Evolutionary conservation across 495 filamentous ascomycete genomes (phyloP), one percentile per base, ranked within the genome.

Genomic region (Xylaria venustula): DNA sequence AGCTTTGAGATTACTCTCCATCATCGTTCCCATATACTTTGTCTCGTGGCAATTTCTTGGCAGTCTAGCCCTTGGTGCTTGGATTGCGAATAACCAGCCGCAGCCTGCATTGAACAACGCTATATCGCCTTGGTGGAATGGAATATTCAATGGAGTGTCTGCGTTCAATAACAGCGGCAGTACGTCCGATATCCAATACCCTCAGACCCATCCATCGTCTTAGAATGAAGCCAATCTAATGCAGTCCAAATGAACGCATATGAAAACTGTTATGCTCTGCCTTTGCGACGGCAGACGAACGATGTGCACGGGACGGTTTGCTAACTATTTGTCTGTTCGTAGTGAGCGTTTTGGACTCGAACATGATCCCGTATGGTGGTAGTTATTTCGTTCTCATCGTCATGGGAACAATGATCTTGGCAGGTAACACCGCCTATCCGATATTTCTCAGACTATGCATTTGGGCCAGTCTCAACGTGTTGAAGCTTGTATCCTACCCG

Each of bases 291-390:
- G n/a, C n/a, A n/a, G n/a, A n/a, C n/a, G n/a, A n/a, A n/a, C n/a
- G n/a, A n/a, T n/a, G n/a, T n/a, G 2, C 30, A 36, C 32, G 12
- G 14, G n/a, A 36, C n/a, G 15, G 6, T 9, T 9, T 4, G 41
- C 54, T 58, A 40, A 58, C 45, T 49, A 36, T 40, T 56, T 15
- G 11, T 5, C 3, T 26, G 4, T 12, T 40, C 22, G 3, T 47
- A 58, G 93, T 97, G 91, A 85, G 85, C 19, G 82, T 96, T 32
- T 72, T 96, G 42, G 91, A 95, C 71, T 78, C 82, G 19, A 95
- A 95, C 63, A 91, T 95, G 87, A 81, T 84, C 6, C 83, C 86
- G 1, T 91, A 89, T 66, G 83, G 88, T 67, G 76, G 74, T 1
- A 79, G 81, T 6, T 74, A 82, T 69, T 95, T 91, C 67, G 83